phyloP scores from a whole-genome alignment of 768 basidiomycete genomes.

The Lyophyllum shimeji region DNA sequence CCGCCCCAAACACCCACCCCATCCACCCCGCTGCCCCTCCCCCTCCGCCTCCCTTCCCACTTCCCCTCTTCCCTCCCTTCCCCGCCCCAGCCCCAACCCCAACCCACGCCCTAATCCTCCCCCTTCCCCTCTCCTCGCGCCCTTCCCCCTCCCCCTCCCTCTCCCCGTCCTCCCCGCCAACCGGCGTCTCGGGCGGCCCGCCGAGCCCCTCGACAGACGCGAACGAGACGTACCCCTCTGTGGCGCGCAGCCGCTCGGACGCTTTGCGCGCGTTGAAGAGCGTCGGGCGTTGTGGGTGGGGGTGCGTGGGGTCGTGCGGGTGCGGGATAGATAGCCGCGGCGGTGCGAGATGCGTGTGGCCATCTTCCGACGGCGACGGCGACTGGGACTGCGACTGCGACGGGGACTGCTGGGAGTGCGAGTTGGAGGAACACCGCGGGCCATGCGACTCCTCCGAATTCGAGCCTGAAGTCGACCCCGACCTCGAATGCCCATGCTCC shows the following conservation, averaged over 20 bases:
- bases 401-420: neutral
- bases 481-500: too few species aligned
- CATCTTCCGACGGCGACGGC: neutral
- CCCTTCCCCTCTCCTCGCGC: neutral
- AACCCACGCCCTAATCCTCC: neutral
- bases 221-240: conserved; percentile 70
- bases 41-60: neutral
- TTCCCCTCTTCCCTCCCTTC: conserved; percentile 3
- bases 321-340: neutral
- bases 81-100: neutral
- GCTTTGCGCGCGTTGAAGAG: conserved; percentile 65
- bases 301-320: neutral
- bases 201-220: conserved; percentile 68
- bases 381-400: neutral
- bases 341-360: conserved; percentile 1
- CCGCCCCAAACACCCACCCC: conserved; percentile 8
- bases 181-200: conserved; percentile 44
- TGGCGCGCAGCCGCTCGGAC: conserved; percentile 51
- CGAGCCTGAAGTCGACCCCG: neutral
- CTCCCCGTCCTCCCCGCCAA: conserved; percentile 9
- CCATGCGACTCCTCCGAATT: neutral
- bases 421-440: neutral
- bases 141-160: neutral
- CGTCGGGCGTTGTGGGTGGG: neutral
- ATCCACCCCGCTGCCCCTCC: conserved; percentile 7